Base-by-base conservation (phyloP, 176 grass and related monocot genomes). In the Miscanthus lutarioriparius region DNA sequence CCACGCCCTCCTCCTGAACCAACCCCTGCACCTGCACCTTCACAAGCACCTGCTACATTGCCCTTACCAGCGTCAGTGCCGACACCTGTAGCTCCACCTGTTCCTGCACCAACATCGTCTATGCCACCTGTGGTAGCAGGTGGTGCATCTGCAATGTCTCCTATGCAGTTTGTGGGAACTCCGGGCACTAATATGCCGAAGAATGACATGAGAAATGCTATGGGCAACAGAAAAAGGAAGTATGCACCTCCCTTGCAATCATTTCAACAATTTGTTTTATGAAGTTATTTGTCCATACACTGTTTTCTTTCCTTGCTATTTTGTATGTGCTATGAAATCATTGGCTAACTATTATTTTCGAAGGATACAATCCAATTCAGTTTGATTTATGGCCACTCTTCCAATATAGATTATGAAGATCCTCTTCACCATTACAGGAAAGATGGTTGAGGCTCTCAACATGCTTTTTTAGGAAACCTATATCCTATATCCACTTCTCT, bases 221-320 rank as follows among this genome's bases (percentile, higher is more conserved):
- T 96, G 93, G 93, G 91, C 76, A 94, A 87, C 82, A 96, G 96
- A 83, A 99, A 99, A 86, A 92, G 96, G 87, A 99, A 99, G 96
- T 96, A 99, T 65, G 87, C 38, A 83, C 72, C 58, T 93, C 82
- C n/a, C 10, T 81, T 80, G 20, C 77, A 59, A 20, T 80, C 41
- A 71, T 27, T 27, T 76, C 54, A 51, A 59, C 11, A 61, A 23
- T 62, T 22, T 86, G 19, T 88, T 35, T 76, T 27, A 79, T 65
- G 20, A 37, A 83, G 58, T 74, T 73, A 64, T 8, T 73, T 85
- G 22, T 68, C 7, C 22, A 6, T 74, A 32, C 40, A 72, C 15
- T 35, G 7, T 58, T 64, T 41, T 23, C 23, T 56, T 67, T 4
- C 22, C 10, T 68, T 45, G 48, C 16, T 61, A 58, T 16, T 83